Percentiles rank a stretch among this genome's conserved stretches.
These are phyloP conservation scores for Quercus mongolica DNA, from an alignment of 306 rosid species.

Conservation along the genomic window DNA sequence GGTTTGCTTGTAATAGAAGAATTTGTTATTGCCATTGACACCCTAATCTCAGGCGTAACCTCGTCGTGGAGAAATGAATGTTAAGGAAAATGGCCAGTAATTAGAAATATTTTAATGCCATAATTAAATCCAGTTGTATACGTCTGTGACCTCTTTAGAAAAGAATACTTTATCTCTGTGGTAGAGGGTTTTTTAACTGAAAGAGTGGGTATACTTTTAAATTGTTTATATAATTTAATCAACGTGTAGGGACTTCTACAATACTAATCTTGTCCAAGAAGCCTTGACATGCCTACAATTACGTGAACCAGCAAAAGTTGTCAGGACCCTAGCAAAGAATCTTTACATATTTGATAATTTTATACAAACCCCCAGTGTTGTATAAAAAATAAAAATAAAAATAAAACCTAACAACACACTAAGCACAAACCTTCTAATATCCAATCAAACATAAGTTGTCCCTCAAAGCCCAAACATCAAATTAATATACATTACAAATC, in stretches of 20 bases:
- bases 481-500: not conserved
- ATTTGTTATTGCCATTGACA: too few relatives aligned
- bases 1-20: too few relatives aligned
- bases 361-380: not conserved
- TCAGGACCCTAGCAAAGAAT: not conserved
- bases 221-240: not conserved
- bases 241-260: not conserved
- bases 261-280: not conserved
- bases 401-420: not conserved
- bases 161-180: not conserved
- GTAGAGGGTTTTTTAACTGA: not conserved
- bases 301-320: not conserved
- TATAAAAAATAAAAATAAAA: not conserved
- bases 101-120: too few relatives aligned
- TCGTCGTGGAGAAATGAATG: too few relatives aligned
- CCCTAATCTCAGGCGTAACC: too few relatives aligned
- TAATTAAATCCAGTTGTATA: not conserved
- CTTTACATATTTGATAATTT: not conserved
- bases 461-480: not conserved
- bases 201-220: not conserved
- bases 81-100: too few relatives aligned
- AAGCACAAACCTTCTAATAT: conserved; percentile 5
- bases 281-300: not conserved
- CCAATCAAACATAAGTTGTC: not conserved
- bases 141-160: not conserved